Percentiles rank a stretch among this genome's conserved stretches.
These are phyloP conservation scores for Diaporthe nobilis DNA, from an alignment of 2,329 filamentous ascomycete genomes.

Conservation along the genomic window DNA sequence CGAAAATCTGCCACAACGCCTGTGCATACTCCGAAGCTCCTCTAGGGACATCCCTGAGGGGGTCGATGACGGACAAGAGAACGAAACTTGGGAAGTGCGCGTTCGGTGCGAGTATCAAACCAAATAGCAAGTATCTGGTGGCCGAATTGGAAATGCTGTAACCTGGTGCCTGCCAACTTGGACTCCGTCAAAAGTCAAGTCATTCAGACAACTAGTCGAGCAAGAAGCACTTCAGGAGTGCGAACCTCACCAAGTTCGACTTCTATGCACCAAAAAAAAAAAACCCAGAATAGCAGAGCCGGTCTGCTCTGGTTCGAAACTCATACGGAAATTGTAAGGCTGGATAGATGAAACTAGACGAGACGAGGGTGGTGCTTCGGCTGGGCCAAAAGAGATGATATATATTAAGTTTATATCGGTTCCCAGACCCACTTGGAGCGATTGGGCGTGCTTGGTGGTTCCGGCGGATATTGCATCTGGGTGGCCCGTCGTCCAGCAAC, in stretches of 20 bases:
- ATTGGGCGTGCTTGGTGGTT: not conserved
- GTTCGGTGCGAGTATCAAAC: not conserved
- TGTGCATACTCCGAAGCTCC: not conserved
- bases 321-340: conserved; percentile 10
- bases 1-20: too few relatives aligned
- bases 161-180: not conserved
- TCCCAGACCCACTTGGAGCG: conserved; percentile 2
- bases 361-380: conserved; percentile 15
- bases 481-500: not conserved
- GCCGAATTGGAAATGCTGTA: too few relatives aligned
- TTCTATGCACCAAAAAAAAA: not conserved
- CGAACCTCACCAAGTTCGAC: too few relatives aligned
- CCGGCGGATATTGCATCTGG: not conserved
- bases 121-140: not conserved
- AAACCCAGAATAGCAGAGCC: not conserved
- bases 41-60: not conserved
- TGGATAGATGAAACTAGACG: conserved; percentile 7
- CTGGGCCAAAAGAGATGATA: conserved; percentile 14
- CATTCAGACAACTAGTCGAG: too few relatives aligned
- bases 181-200: not conserved
- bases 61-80: not conserved
- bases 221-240: not conserved
- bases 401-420: not conserved
- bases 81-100: too few relatives aligned
- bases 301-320: not conserved